phyloP scores from a whole-genome alignment of 2,329 filamentous ascomycete genomes.

The Phyllosticta citrichinensis region DNA sequence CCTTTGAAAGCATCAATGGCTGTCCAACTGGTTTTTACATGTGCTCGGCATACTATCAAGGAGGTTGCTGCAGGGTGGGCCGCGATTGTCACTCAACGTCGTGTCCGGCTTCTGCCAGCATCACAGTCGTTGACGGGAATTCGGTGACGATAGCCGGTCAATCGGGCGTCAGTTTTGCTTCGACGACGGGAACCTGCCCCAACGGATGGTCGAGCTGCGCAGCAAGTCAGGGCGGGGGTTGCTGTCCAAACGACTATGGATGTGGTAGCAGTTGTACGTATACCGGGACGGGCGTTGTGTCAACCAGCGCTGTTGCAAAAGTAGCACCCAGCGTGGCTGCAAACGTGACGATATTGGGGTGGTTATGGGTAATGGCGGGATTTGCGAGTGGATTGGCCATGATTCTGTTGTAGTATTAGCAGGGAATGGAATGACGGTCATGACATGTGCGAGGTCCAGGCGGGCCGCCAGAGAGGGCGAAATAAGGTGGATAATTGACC shows the following conservation, averaged over 20 bases:
- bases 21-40: constrained; percentile 91
- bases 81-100: constrained; percentile 73
- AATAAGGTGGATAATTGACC: background rate
- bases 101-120: constrained; percentile 53
- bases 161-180: constrained; percentile 35
- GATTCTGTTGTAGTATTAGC: constrained; percentile 24
- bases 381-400: constrained; percentile 27
- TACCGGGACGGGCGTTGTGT: constrained; percentile 21
- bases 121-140: constrained; percentile 53
- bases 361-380: constrained; percentile 18
- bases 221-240: constrained; percentile 59
- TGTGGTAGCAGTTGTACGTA: constrained; percentile 47
- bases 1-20: constrained; percentile 27
- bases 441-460: background rate
- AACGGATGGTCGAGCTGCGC: constrained; percentile 69
- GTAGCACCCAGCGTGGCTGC: constrained; percentile 28
- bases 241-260: constrained; percentile 68
- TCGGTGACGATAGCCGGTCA: constrained; percentile 63
- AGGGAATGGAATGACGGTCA: background rate
- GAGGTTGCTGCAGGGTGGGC: constrained; percentile 81
- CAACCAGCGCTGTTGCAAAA: constrained; percentile 22
- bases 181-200: constrained; percentile 50
- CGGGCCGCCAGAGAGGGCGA: background rate
- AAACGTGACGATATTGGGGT: constrained; percentile 20
- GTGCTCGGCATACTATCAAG: constrained; percentile 69